phyloP scores from a whole-genome alignment of 345 rosid genomes.

The Dipteronia sinensis region DNA sequence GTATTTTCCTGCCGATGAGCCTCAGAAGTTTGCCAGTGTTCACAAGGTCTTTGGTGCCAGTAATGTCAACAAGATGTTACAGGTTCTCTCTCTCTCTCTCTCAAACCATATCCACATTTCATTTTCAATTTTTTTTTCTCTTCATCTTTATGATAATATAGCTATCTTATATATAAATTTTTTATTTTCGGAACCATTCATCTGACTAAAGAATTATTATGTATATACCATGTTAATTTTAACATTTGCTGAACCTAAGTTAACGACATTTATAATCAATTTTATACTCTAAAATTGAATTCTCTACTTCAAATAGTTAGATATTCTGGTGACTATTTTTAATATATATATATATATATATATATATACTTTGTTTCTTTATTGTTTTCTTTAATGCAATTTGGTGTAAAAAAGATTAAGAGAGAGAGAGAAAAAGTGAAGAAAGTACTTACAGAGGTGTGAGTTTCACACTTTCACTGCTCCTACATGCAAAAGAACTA shows the following conservation, averaged over 20 bases:
- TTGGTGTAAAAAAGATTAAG: background rate
- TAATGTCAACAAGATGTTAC: constrained; percentile 90
- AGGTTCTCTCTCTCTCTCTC: constrained; percentile 47
- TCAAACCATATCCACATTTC: background rate
- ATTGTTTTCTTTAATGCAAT: background rate
- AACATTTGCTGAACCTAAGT: no score
- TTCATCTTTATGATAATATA: no score
- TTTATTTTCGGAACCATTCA: no score
- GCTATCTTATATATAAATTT: no score
- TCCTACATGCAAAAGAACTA: background rate
- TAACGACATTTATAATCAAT: no score
- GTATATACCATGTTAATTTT: no score
- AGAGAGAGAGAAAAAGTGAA: no score
- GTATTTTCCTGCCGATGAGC: constrained; percentile 84
- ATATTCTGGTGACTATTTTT: background rate
- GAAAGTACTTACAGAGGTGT: background rate
- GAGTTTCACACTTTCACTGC: background rate
- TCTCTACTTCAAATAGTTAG: background rate
- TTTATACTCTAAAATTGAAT: background rate
- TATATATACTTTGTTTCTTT: background rate
- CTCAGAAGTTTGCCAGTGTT: constrained; percentile 83
- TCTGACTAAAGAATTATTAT: no score
- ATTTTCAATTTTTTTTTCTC: no score
- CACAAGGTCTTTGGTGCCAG: constrained; percentile 97
- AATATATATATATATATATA: no score